A percentile compares a stretch with the other conserved stretches of the same genome.
Evolutionary conservation across 306 rosid genomes (phyloP).

Genomic region (Trifolium fragiferum): DNA sequence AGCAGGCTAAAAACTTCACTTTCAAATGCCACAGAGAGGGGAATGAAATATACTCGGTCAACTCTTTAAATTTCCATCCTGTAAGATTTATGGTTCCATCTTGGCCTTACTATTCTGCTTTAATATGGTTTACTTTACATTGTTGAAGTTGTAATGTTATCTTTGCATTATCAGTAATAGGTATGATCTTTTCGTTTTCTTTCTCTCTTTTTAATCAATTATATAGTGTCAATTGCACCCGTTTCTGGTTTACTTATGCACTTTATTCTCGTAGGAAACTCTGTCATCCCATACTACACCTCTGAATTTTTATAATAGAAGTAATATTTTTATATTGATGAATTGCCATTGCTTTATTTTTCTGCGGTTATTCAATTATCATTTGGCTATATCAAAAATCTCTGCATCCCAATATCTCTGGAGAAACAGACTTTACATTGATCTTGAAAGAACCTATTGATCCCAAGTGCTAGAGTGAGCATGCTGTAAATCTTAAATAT

Average conservation of each 20-base stretch:
- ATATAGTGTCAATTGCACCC: slow-evolving; percentile 19
- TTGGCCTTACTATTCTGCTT: slow-evolving; percentile 25
- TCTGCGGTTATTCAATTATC: slow-evolving; percentile 6
- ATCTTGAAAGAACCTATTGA: neutral
- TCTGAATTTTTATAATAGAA: slow-evolving; percentile 16
- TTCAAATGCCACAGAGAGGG: slow-evolving; percentile 97
- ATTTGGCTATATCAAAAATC: neutral
- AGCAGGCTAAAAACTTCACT: slow-evolving; percentile 82
- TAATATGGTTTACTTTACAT: slow-evolving; percentile 7
- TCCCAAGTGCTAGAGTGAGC: too few species aligned
- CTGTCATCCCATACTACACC: slow-evolving; percentile 1
- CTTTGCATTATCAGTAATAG: slow-evolving; percentile 11
- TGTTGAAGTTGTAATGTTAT: slow-evolving; percentile 20
- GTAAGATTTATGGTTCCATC: slow-evolving; percentile 58
- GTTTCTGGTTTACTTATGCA: slow-evolving; percentile 17
- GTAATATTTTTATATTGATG: slow-evolving; percentile 4
- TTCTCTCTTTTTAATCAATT: neutral
- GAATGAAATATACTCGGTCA: slow-evolving; percentile 82
- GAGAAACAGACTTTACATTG: neutral
- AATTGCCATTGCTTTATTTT: slow-evolving; percentile 2
- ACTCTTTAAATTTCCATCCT: slow-evolving; percentile 94
- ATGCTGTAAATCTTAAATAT: neutral
- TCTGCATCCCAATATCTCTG: neutral
- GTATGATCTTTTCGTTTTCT: neutral
- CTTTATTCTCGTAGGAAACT: neutral